Evolutionary conservation across 768 basidiomycete genomes (phyloP), one percentile per base, ranked within the genome.

Genomic region (Hygrophoropsis aurantiaca): DNA sequence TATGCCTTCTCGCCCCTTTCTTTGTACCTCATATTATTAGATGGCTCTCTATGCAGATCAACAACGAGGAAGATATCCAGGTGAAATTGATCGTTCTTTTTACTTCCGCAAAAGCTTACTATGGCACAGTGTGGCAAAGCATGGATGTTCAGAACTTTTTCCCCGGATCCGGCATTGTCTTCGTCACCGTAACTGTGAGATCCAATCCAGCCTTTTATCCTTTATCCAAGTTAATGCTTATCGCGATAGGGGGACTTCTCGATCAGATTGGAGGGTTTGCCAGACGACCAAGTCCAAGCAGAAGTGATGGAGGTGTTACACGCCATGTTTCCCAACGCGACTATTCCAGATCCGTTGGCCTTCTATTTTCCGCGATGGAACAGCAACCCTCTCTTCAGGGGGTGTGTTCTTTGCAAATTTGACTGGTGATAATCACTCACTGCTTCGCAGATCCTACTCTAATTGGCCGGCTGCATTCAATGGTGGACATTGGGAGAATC

Each of bases 401-500:
- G 64, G 16, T 21, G 37, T 7, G 27, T 30, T 30, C 13, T 6
- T 30, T 6, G 27, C 27, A 30, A 30, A 30, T 30, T 34, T n/a
- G 20, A 38, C 20, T 38, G 20, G 7, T 21, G 7, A 21, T 21
- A 9, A 16, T 10, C n/a, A 38, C 37, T 18, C n/a, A n/a, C 37
- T 21, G 37, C 6, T 18, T 75, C 3, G 81, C 18, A 82, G 82
- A 4, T 79, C 82, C 3, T 87, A 82, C 53, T 81, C 80, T 18
- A 87, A 85, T 50, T 87, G 84, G 84, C 84, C 83, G 0, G 72
- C 85, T 0, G 73, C 80, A 3, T 84, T 84, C 52, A 61, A 78
- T 10, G 71, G 70, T 13, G 66, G 61, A 8, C 80, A 84, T 43
- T 71, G 79, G n/a, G 65, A 74, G 21, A 82, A 85, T 55, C 55